Base-by-base conservation (phyloP, 352 stramenopile genomes). In the Phytophthora megakarya region DNA sequence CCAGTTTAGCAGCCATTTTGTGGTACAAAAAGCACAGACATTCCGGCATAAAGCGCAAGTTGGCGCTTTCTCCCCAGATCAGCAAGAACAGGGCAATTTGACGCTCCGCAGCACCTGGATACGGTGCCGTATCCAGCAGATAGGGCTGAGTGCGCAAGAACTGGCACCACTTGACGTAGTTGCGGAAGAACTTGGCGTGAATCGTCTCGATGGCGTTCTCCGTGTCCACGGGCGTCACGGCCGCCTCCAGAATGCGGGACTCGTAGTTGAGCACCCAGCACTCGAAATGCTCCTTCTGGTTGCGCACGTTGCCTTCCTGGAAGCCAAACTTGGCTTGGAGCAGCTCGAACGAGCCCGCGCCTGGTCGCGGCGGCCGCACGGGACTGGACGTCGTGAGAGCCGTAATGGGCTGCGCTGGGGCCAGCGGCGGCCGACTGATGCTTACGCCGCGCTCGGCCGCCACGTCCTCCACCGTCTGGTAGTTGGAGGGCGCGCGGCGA, bases 91-190 rank as follows among this genome's bases (percentile, higher is more conserved):
- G 77, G 46, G 88, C 88, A 38, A 93, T 42, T 60, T 96, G 83
- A 0, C 70, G 65, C 67, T 90, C 81, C 0, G 75, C 78, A 8
- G 65, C 60, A 7, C 65, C 73, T 0, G 67, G 45, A 21, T 72
- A 74, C 18, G 65, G 38, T 19, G 70, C 60, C 13, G 49, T 65
- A 15, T 86, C 79, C 23, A 86, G 67, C 61, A 97, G 90, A 42
- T 90, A 79, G 10, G 97, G 97, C 46, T 83, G 72, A 4, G 94
- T 89, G 26, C 84, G 84, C 50, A 99, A 78, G 57, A 96, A 96
- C 45, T 85, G 62, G 73, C 97, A 99, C 97, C 97, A 99, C 65
- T 96, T 96, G 63, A 61, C 58, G 68, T 98, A 97, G 72, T 98
- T 98, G 15, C 78, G 79, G 71, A 97, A 96, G 25, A 99, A 96